A percentile compares a stretch with the other conserved stretches of the same genome.
phyloP scores from a whole-genome alignment of 2,329 filamentous ascomycete genomes.

The Monosporascus sp. region DNA sequence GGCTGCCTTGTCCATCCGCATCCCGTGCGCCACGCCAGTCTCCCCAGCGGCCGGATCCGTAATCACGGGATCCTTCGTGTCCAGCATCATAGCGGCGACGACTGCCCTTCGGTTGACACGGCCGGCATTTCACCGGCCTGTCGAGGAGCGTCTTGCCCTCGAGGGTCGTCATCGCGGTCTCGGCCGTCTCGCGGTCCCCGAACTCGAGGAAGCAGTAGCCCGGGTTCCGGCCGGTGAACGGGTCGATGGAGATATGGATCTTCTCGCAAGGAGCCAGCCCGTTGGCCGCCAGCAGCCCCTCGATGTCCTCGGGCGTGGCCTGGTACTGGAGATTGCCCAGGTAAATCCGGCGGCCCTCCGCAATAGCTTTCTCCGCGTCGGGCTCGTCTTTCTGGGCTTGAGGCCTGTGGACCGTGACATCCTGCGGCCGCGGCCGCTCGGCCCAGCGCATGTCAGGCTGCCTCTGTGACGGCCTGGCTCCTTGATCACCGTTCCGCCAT shows the following conservation, averaged over 20 bases:
- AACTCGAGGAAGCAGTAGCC: conserved; percentile 74
- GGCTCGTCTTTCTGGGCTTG: conserved; percentile 3
- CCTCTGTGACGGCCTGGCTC: neutral
- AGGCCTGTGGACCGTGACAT: conserved; percentile 1
- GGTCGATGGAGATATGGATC: conserved; percentile 65
- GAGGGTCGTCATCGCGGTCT: conserved; percentile 51
- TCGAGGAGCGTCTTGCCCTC: conserved; percentile 50
- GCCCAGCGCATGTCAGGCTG: neutral
- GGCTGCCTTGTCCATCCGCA: conserved; percentile 1
- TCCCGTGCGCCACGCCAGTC: conserved; percentile 31
- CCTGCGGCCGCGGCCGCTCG: neutral
- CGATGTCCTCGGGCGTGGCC: conserved; percentile 34
- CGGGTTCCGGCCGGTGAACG: conserved; percentile 63
- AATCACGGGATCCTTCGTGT: conserved; percentile 10
- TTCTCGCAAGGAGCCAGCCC: conserved; percentile 39
- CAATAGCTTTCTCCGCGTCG: conserved; percentile 17
- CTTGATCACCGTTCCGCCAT: neutral
- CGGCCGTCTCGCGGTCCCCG: conserved; percentile 48
- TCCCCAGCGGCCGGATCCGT: conserved; percentile 37
- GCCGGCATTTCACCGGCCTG: conserved; percentile 58
- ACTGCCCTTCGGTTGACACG: conserved; percentile 51
- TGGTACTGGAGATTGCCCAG: conserved; percentile 60
- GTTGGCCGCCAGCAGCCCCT: conserved; percentile 25
- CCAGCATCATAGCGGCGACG: conserved; percentile 12
- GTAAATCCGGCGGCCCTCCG: conserved; percentile 47